Evolutionary conservation across 179 eudicot species (phyloP).

Genomic region (Beta lomatogona): DNA sequence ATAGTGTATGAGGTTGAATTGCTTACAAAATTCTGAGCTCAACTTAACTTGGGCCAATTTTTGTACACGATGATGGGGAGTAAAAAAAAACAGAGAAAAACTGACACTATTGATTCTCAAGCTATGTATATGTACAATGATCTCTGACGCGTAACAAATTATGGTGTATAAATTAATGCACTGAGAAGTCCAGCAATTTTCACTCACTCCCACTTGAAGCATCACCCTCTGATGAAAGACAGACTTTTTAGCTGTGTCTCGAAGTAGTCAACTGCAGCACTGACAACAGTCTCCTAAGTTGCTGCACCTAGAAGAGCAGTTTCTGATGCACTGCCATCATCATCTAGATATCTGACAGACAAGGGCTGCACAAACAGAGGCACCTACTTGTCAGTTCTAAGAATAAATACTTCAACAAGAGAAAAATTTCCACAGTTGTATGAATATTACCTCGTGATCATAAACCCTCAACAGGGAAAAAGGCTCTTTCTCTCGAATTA

Average conservation of each 20-base stretch:
- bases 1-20: background rate
- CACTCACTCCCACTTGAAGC: slow-evolving; percentile 11
- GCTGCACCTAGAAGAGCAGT: slow-evolving; percentile 44
- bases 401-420: background rate
- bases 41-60: slow-evolving; percentile 6
- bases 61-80: slow-evolving; percentile 11
- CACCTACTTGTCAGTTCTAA: background rate
- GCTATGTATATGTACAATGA: slow-evolving; percentile 25
- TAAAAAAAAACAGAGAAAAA: background rate
- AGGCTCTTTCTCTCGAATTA: slow-evolving; percentile 71
- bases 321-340: slow-evolving; percentile 48
- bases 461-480: slow-evolving; percentile 64
- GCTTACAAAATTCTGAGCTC: slow-evolving; percentile 19
- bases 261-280: background rate
- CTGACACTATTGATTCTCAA: slow-evolving; percentile 18
- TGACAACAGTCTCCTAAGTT: slow-evolving; percentile 28
- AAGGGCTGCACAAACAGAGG: slow-evolving; percentile 50
- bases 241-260: slow-evolving; percentile 6
- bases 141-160: slow-evolving; percentile 11
- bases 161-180: slow-evolving; percentile 5
- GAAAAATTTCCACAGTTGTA: background rate
- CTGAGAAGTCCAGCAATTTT: slow-evolving; percentile 4
- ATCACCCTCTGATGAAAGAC: slow-evolving; percentile 6
- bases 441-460: slow-evolving; percentile 52
- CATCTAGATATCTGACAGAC: slow-evolving; percentile 50